A percentile compares a stretch with the other conserved stretches of the same genome.
Conservation (phyloP, 2,329 filamentous ascomycete genomes). For the Coniella lustricola region DNA sequence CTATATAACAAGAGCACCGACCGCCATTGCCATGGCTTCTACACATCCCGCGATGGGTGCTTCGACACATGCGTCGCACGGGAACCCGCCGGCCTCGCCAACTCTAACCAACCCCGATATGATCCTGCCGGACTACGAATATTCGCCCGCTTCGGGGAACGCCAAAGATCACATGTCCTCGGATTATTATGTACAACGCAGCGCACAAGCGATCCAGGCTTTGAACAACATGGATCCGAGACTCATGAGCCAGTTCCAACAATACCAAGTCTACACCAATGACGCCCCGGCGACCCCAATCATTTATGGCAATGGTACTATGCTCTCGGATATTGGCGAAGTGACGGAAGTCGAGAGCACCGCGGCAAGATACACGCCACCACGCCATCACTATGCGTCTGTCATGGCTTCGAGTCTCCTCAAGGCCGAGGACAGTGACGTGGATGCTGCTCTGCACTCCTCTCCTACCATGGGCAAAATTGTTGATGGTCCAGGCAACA, state of each 20-base stretch:
- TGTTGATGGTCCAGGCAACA: slow-evolving; percentile 25
- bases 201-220: slow-evolving; percentile 15
- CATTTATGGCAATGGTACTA: slow-evolving; percentile 63
- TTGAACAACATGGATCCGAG: slow-evolving; percentile 33
- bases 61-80: slow-evolving; percentile 31
- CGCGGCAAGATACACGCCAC: slow-evolving; percentile 32
- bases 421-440: slow-evolving; percentile 24
- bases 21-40: slow-evolving; percentile 24
- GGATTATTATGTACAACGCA: slow-evolving; percentile 46
- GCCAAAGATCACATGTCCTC: slow-evolving; percentile 44
- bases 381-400: slow-evolving; percentile 14
- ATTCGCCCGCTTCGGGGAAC: slow-evolving; percentile 41
- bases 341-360: slow-evolving; percentile 17
- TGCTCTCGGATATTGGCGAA: slow-evolving; percentile 41
- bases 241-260: slow-evolving; percentile 26
- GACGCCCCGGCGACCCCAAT: slow-evolving; percentile 54
- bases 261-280: slow-evolving; percentile 30
- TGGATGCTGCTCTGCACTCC: slow-evolving; percentile 31
- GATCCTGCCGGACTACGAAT: slow-evolving; percentile 75
- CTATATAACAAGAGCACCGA: not conserved
- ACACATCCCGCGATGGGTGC: slow-evolving; percentile 19
- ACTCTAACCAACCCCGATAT: slow-evolving; percentile 91
- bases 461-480: slow-evolving; percentile 36
- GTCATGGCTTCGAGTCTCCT: slow-evolving; percentile 21
- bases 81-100: slow-evolving; percentile 61